Conservation (phyloP, 2,329 filamentous ascomycete species). For the Arthroderma uncinatum region DNA sequence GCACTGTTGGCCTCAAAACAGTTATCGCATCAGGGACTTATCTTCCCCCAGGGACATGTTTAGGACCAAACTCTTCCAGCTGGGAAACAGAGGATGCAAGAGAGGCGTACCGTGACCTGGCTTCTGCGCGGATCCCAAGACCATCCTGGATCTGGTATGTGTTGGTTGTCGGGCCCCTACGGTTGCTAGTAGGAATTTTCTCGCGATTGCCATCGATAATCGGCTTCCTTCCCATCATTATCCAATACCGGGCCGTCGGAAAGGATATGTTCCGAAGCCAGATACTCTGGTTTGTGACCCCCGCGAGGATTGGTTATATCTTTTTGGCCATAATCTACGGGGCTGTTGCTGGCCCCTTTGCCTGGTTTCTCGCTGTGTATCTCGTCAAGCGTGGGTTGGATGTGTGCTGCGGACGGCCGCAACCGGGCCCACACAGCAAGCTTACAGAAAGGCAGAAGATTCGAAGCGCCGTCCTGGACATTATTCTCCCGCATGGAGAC, state of each 20-base stretch:
- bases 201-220: not conserved
- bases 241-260: not conserved
- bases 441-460: not conserved
- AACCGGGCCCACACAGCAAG: not conserved
- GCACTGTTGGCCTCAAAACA: constrained; percentile 1
- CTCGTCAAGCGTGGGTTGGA: constrained; percentile 3
- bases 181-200: not conserved
- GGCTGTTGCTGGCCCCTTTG: not conserved
- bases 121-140: not conserved
- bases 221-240: not conserved
- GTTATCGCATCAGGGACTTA: constrained; percentile 1
- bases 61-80: constrained; percentile 6
- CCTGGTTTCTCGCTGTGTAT: not conserved
- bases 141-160: constrained; percentile 1
- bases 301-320: constrained; percentile 3
- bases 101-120: constrained; percentile 1
- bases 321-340: not conserved
- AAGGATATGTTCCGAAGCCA: not conserved
- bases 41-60: not conserved
- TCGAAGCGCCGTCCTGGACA: not conserved
- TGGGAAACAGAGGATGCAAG: constrained; percentile 4
- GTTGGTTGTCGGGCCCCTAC: not conserved
- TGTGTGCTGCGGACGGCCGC: not conserved
- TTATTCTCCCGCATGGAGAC: not conserved
- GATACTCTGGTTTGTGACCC: constrained; percentile 1